Percentiles rank a stretch among this genome's conserved stretches.
These are phyloP conservation scores for Pelargonium myrrhifolium DNA, from an alignment of 441 rosid species.

Conservation along the genomic window DNA sequence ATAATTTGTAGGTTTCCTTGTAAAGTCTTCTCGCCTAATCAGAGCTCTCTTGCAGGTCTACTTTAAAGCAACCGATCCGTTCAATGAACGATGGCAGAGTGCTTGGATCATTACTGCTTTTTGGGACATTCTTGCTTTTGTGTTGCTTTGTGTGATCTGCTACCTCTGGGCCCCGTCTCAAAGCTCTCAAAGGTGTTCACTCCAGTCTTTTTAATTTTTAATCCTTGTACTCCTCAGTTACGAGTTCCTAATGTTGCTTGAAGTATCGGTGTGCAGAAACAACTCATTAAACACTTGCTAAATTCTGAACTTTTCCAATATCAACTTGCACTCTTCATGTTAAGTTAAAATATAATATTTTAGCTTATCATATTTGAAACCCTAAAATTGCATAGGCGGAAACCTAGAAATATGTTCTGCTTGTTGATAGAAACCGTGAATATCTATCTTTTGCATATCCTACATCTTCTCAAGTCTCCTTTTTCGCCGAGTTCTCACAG, in stretches of 20 bases:
- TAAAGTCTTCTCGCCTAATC: conserved; percentile 11
- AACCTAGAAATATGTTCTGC: neutral
- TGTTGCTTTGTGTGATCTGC: conserved; percentile 75
- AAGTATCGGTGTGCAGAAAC: neutral
- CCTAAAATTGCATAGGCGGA: neutral
- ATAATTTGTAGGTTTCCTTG: neutral
- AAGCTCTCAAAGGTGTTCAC: conserved; percentile 68
- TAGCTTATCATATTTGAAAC: neutral
- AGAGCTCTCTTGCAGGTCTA: conserved; percentile 50
- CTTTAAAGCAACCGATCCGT: conserved; percentile 95
- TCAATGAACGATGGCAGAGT: conserved; percentile 83
- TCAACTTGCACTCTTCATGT: neutral
- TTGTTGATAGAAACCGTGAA: neutral
- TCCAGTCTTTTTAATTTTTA: conserved; percentile 2
- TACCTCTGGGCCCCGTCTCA: conserved; percentile 96
- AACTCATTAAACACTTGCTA: neutral
- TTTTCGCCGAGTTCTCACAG: conserved; percentile 24
- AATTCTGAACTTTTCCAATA: neutral
- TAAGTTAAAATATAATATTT: neutral
- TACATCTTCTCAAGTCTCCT: neutral
- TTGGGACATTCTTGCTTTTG: conserved; percentile 82
- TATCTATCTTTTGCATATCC: too few relatives aligned
- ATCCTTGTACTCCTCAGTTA: neutral
- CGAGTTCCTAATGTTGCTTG: neutral
- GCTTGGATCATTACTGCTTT: conserved; percentile 96